Evolutionary conservation across 2,329 filamentous ascomycete species (phyloP), one percentile per base, ranked within the genome.

Genomic region (Plenodomus tracheiphilus): DNA sequence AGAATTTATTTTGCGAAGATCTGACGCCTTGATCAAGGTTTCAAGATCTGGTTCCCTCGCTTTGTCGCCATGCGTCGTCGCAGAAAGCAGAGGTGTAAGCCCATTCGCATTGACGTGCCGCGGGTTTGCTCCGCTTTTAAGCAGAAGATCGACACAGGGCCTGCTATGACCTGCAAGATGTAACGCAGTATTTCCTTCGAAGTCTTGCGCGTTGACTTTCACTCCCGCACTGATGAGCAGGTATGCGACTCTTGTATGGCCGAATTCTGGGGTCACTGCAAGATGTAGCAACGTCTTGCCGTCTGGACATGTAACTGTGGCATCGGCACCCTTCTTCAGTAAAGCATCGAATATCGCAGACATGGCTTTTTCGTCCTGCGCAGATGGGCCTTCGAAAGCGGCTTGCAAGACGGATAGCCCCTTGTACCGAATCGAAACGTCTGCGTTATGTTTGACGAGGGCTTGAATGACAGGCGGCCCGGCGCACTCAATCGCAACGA

Each of bases 261-360:
- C 52, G 15, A 53, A 44, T n/a, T 41, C 41, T 18, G 56, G 37
- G 20, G 43, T 49, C 5, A 68, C 66, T 13, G 54, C 55, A 25
- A 53, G 59, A 50, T 71, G 68, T 22, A 71, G 61, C 15, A 70
- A 47, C 11, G 64, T 70, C 39, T 57, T 62, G 21, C 66, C 64
- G 41, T 70, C 62, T 1, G 59, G 39, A 39, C 66, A 70, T 17
- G 41, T 54, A 9, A 58, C 54, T 8, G 28, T 44, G 8, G 55
- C 37, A 46, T 69, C 56, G 1, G 62, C 66, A 17, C 61, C 64
- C 22, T 58, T 54, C 1, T 60, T 54, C 2, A 71, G 58, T 9
- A 70, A 34, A 10, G 61, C 49, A 20, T 65, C 59, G 25, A 64
- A 54, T 8, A 70, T 48, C 0, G 46, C 55, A 6, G 53, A 41